A percentile compares a stretch with the other conserved stretches of the same genome.
Conservation (phyloP, 768 basidiomycete species). For the Hortiboletus campestris region DNA sequence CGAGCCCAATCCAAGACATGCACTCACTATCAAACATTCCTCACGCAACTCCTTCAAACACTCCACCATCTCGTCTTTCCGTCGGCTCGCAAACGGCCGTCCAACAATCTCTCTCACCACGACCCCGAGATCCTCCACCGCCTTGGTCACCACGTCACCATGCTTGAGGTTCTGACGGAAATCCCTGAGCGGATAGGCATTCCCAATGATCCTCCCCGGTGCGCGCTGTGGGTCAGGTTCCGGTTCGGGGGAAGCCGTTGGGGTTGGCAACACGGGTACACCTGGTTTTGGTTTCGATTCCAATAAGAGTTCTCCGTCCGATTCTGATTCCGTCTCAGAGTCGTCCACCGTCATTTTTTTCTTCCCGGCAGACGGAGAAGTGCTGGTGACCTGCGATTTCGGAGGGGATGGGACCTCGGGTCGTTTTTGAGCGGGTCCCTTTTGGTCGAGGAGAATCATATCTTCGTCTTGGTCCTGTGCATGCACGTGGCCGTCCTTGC, state of each 20-base stretch:
- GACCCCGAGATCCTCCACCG: conserved; percentile 72
- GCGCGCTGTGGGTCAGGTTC: conserved; percentile 51
- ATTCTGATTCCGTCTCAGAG: conserved; percentile 58
- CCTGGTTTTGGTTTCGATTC: conserved; percentile 10
- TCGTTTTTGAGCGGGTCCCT: conserved; percentile 19
- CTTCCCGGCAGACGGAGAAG: conserved; percentile 2
- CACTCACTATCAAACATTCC: conserved; percentile 58
- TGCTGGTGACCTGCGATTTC: conserved; percentile 2
- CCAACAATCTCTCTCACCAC: conserved; percentile 71
- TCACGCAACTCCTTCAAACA: conserved; percentile 70
- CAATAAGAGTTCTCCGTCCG: conserved; percentile 33
- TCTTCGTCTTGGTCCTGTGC: conserved; percentile 62
- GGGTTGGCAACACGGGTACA: conserved; percentile 45
- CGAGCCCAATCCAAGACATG: not conserved
- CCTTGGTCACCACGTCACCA: conserved; percentile 82
- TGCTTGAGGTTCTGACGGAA: conserved; percentile 67
- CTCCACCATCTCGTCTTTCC: conserved; percentile 67
- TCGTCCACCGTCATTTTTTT: conserved; percentile 29
- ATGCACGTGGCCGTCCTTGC: conserved; percentile 61
- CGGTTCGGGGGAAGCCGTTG: conserved; percentile 48
- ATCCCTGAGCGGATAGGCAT: conserved; percentile 69
- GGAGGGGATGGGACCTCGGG: conserved; percentile 12
- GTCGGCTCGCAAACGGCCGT: conserved; percentile 66
- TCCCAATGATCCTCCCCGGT: conserved; percentile 74
- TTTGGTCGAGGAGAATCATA: conserved; percentile 52